A percentile compares a stretch with the other conserved stretches of the same genome.
phyloP scores from a whole-genome alignment of 2,329 filamentous ascomycete genomes.

The Diaporthe citriasiana region DNA sequence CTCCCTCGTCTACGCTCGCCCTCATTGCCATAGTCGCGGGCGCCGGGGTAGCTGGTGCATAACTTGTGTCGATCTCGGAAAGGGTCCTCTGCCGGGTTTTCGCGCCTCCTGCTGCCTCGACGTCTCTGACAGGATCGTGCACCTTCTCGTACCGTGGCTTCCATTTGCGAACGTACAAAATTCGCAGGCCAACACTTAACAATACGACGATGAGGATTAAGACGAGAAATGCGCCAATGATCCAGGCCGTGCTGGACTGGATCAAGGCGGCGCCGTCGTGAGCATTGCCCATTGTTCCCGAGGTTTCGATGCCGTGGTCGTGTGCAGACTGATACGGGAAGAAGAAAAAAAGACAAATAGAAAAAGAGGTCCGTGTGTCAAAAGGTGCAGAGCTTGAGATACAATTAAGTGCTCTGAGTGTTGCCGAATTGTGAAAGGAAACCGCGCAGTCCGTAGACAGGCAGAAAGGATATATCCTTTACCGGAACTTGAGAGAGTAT shows the following conservation, averaged over 20 bases:
- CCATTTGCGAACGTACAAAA: constrained; percentile 21
- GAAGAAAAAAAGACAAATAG: neutral
- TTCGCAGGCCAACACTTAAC: constrained; percentile 1
- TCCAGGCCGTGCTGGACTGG: constrained; percentile 32
- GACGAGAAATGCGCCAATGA: constrained; percentile 16
- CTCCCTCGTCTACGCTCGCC: constrained; percentile 21
- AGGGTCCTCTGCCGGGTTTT: neutral
- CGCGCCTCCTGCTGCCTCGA: constrained; percentile 2
- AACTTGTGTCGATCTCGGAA: constrained; percentile 17
- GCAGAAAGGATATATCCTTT: neutral
- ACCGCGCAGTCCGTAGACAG: neutral
- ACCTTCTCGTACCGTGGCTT: constrained; percentile 25
- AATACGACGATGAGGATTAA: constrained; percentile 18
- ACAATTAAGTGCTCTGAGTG: neutral
- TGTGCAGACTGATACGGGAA: neutral
- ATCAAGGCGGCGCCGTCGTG: constrained; percentile 21
- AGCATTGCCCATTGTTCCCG: neutral
- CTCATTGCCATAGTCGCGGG: constrained; percentile 18
- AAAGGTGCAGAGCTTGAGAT: neutral
- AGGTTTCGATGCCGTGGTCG: neutral
- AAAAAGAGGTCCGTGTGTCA: neutral
- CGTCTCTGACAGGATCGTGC: constrained; percentile 4
- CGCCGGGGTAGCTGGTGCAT: neutral
- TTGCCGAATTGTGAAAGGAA: neutral
- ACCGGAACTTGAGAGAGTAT: neutral